Evolutionary conservation across 495 filamentous ascomycete genomes (phyloP), one percentile per base, ranked within the genome.

Genomic region (Penicillium pulvis): DNA sequence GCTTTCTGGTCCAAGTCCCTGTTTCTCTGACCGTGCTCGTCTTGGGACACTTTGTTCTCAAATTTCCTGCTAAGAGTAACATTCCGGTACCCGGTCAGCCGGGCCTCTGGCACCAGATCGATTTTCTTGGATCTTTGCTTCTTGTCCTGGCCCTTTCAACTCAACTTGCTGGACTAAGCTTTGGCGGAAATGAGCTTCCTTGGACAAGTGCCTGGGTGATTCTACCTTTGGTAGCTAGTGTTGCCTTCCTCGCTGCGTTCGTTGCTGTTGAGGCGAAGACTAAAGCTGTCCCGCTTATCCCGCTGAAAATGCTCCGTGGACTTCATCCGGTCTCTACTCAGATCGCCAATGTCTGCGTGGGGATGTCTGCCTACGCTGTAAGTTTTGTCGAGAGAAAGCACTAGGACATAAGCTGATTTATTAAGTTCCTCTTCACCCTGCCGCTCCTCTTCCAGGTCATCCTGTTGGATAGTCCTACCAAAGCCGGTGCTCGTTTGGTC

Each of bases 371-470:
- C 14, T 88, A 86, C 62, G 83, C 83, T n/a, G 84, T 87, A 61
- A 62, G 83, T 77, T 77, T 20, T 17, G 14, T 6, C 5, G 1
- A 6, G 14, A 17, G 7, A n/a, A 0, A 6, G n/a, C 7, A 17
- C 4, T 3, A 10, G 9, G 39, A 7, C 39, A 9, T 26, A 33
- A 7, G 19, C 50, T 52, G 19, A 52, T 17, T 43, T 6, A 4
- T 11, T 4, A 52, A 88, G 85, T 88, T 85, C 58, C 80, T 89
- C 44, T 89, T 89, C 64, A 83, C 80, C 10, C 79, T 87, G 2
- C 85, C 86, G 4, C 69, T 89, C 14, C 83, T 86, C 53, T 87
- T 87, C 66, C 85, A 87, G 60, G 79, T 86, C 1, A 79, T 87
- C 11, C 71, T 87, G 12, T 73, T 83, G 2, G 86, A 89, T 35